Evolutionary conservation across 2,329 filamentous ascomycete species (phyloP), one percentile per base, ranked within the genome.

Genomic region (Escovopsis weberi): DNA sequence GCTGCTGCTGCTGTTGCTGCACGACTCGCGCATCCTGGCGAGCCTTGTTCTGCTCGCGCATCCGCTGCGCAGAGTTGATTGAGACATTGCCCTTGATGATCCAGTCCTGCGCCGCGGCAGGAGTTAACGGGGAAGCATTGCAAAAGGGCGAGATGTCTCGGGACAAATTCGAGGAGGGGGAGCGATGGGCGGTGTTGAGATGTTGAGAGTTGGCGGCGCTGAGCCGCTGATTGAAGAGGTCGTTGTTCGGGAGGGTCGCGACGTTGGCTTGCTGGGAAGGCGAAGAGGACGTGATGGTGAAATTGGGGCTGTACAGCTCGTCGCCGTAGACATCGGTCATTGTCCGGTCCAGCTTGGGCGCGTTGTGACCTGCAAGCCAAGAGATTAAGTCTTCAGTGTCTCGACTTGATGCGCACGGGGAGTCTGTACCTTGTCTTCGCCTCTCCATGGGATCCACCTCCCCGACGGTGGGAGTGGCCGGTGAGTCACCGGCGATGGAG

Each of bases 241-340:
- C 68, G 51, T 74, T 72, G 42, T 45, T 57, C 0, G 55, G 53
- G 11, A 79, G 74, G 39, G 73, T 62, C 38, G 68, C 59, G 28
- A 67, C 58, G 23, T 60, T 66, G 48, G 61, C 55, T 38, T 69
- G 65, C 39, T 68, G 65, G 8, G 68, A 63, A 10, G 72, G 68
- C 3, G 75, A 65, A 4, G 75, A 64, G 0, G 75, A 70, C 1
- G 73, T 73, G 53, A 79, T 69, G 32, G 67, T 69, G 46, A 79
- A 78, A 51, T 70, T 73, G 1, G 82, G 80, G 52, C 81, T 87
- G 67, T 85, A 94, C 1, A 94, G 72, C 59, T 91, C 85, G 58
- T 94, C 88, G 53, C 78, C 74, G 55, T 84, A 89, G 40, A 85
- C 74, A 55, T 93, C 86, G 15, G 86, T 89, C 64, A 91, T 85